Conservation (phyloP, 768 basidiomycete genomes). For the Lepiota venenata region DNA sequence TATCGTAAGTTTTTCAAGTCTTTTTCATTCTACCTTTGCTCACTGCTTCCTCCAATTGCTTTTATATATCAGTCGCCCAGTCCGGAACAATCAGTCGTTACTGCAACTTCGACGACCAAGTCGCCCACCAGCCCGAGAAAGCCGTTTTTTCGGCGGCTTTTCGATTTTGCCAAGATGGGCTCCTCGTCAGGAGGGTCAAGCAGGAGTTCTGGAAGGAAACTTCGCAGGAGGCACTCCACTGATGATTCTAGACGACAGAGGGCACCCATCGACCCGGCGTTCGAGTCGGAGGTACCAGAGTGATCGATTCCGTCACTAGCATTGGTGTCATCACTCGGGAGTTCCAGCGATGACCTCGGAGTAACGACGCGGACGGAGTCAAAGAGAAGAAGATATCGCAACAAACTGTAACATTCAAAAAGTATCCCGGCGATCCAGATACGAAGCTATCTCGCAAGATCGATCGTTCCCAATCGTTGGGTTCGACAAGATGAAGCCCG, state of each 20-base stretch:
- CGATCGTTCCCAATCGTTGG: too few species aligned
- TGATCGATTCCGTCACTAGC: background rate
- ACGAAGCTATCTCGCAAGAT: too few species aligned
- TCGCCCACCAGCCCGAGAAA: slow-evolving; percentile 46
- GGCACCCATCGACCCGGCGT: background rate
- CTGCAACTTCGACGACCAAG: slow-evolving; percentile 57
- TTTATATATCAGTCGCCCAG: slow-evolving; percentile 27
- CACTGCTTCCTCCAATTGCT: slow-evolving; percentile 12
- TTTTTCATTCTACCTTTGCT: slow-evolving; percentile 14
- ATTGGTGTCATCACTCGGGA: background rate
- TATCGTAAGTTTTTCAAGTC: slow-evolving; percentile 48
- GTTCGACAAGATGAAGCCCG: too few species aligned
- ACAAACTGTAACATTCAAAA: too few species aligned
- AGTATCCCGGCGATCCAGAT: too few species aligned
- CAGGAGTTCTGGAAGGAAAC: slow-evolving; percentile 28
- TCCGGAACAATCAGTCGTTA: slow-evolving; percentile 50
- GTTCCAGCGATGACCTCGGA: too few species aligned
- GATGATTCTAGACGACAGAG: slow-evolving; percentile 25
- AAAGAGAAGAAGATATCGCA: too few species aligned
- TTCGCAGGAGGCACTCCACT: slow-evolving; percentile 51
- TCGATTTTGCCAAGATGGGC: slow-evolving; percentile 40
- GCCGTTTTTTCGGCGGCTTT: slow-evolving; percentile 60
- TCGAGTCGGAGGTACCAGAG: background rate
- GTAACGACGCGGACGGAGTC: too few species aligned
- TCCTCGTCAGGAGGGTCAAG: slow-evolving; percentile 30